Base-by-base conservation (phyloP, 2,329 filamentous ascomycete genomes). In the Diplodia sapinea region DNA sequence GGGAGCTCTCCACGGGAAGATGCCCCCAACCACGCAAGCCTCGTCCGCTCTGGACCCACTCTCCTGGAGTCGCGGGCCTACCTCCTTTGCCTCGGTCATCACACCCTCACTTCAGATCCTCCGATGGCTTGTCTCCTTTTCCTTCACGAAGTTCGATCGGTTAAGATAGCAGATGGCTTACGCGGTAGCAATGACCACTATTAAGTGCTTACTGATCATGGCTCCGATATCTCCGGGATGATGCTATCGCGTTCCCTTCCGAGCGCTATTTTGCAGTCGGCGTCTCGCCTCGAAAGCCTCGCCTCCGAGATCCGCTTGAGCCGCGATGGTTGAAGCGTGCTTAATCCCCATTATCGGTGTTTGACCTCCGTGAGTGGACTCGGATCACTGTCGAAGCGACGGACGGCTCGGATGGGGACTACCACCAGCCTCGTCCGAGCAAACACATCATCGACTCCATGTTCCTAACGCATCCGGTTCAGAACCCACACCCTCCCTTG, bases 41-140 rank as follows among this genome's bases (percentile, higher is more conserved):
- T 59, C 56, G 23, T 59, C 56, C 56, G 54, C 54, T 36, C 54
- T 40, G n/a, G 31, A 38, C 23, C 36, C 33, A 9, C n/a, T 36
- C 3, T 6, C n/a, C 33, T 20, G 43, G 54, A 23, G 54, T 56
- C 33, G 33, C 59, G 59, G 59, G 36, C 43, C 43, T 63, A 23
- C 59, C 59, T 63, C 59, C 59, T 51, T 63, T 62, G 11, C 57
- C 59, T 51, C 47, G 23, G 43, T 51, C 31, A 63, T 49, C 59
- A 51, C 43, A 63, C 47, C 59, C 15, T 51, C 26, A 51, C 59
- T 11, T 38, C 59, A 63, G 29, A 20, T n/a, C 26, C 47, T 51
- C 40, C 59, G 59, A 63, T 63, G 59, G 36, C 3, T 9, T n/a
- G n/a, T 63, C 23, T 52, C 38, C 15, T 63, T 40, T 50, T 62